Conservation (phyloP, 257 asterid genomes). For the Solanum clarkiae region DNA sequence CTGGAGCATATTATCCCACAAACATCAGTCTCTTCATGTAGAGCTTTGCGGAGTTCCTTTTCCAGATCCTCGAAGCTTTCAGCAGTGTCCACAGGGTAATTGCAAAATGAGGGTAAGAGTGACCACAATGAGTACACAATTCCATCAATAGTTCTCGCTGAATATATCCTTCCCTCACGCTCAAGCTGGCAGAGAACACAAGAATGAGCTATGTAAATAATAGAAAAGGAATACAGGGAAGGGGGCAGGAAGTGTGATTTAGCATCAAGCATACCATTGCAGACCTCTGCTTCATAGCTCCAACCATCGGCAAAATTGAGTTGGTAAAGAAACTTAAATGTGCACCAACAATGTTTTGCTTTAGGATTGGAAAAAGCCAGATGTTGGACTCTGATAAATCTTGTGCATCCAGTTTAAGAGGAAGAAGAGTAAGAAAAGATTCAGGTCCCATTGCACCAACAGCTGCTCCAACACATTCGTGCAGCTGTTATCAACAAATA, state of each 20-base stretch:
- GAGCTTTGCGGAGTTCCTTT: slow-evolving; percentile 46
- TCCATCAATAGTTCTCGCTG: slow-evolving; percentile 58
- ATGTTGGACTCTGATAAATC: slow-evolving; percentile 68
- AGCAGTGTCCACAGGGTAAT: slow-evolving; percentile 80
- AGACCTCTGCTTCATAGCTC: slow-evolving; percentile 54
- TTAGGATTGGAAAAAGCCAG: slow-evolving; percentile 89
- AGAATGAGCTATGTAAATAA: not conserved
- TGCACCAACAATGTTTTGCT: slow-evolving; percentile 70
- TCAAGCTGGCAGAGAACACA: slow-evolving; percentile 40
- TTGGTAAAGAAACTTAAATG: slow-evolving; percentile 50
- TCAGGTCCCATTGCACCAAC: slow-evolving; percentile 91
- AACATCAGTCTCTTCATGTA: slow-evolving; percentile 52
- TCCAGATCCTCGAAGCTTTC: slow-evolving; percentile 56
- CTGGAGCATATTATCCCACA: slow-evolving; percentile 77
- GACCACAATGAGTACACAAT: slow-evolving; percentile 89
- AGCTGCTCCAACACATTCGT: slow-evolving; percentile 83
- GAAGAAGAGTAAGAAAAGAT: slow-evolving; percentile 49
- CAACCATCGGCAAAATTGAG: slow-evolving; percentile 44
- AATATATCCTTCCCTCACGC: slow-evolving; percentile 48
- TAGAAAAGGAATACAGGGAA: not conserved
- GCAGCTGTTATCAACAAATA: slow-evolving; percentile 51
- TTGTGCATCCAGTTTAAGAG: slow-evolving; percentile 55
- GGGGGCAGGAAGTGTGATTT: not conserved
- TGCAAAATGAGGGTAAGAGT: slow-evolving; percentile 89
- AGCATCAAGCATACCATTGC: slow-evolving; percentile 35